Conservation (phyloP, 805 yeast genomes). For the Blastobotrys peoriensis region DNA sequence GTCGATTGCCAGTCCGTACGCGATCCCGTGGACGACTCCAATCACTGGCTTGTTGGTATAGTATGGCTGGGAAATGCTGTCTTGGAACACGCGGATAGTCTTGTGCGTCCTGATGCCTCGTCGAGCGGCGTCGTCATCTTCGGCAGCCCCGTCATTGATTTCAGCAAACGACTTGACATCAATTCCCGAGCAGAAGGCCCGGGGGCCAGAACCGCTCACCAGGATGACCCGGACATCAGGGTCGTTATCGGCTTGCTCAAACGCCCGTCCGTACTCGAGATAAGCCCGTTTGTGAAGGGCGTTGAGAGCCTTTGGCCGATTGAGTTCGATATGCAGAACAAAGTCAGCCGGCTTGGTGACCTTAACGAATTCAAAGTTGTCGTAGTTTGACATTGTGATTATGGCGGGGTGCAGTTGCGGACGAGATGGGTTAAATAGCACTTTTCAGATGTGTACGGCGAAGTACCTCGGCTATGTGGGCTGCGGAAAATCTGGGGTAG, state of each 20-base stretch:
- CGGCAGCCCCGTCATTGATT: background rate
- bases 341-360: constrained; percentile 41
- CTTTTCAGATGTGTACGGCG: too few species aligned
- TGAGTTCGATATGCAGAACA: constrained; percentile 52
- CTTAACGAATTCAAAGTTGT: constrained; percentile 15
- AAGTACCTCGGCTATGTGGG: background rate
- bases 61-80: constrained; percentile 36
- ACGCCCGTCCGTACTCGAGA: constrained; percentile 47
- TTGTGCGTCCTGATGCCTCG: constrained; percentile 29
- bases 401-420: too few species aligned
- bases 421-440: too few species aligned
- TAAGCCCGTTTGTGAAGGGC: constrained; percentile 53
- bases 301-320: constrained; percentile 55
- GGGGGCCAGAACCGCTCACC: constrained; percentile 46
- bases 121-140: constrained; percentile 24
- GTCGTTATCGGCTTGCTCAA: constrained; percentile 40
- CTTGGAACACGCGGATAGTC: constrained; percentile 53
- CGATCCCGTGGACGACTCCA: constrained; percentile 57
- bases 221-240: constrained; percentile 48
- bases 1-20: constrained; percentile 65
- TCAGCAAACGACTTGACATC: constrained; percentile 38
- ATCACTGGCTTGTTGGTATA: constrained; percentile 47
- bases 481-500: background rate
- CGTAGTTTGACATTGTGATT: constrained; percentile 14
- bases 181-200: constrained; percentile 59